Conservation (phyloP, 805 yeast species). For the Zygotorulaspora florentina region DNA sequence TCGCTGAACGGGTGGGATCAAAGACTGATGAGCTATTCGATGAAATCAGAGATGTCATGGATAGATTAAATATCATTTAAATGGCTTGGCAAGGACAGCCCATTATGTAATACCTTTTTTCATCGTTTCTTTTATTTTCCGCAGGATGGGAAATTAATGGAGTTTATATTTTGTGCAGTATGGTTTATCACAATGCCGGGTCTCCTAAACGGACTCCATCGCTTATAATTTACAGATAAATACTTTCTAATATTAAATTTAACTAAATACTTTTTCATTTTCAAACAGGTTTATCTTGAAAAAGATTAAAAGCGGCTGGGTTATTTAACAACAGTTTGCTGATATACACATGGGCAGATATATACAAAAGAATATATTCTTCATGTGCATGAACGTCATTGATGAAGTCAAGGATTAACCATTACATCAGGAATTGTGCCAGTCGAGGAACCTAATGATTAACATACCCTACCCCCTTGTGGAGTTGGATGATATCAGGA, state of each 20-base stretch:
- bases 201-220: too few species aligned
- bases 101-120: background rate
- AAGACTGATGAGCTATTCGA: slow-evolving; percentile 28
- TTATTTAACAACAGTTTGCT: too few species aligned
- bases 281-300: too few species aligned
- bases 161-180: background rate
- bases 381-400: background rate
- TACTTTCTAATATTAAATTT: background rate
- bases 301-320: background rate
- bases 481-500: background rate
- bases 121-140: slow-evolving; percentile 1
- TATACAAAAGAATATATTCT: too few species aligned
- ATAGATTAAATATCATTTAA: slow-evolving; percentile 24
- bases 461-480: background rate
- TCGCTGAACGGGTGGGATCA: slow-evolving; percentile 21
- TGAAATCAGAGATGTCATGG: slow-evolving; percentile 28
- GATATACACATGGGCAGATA: too few species aligned
- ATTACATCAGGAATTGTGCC: too few species aligned
- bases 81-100: background rate
- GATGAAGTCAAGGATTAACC: background rate
- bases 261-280: background rate
- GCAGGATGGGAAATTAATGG: slow-evolving; percentile 10
- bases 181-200: background rate
- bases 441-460: background rate
- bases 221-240: background rate